phyloP scores from a whole-genome alignment of 768 basidiomycete genomes.

The Leccinum olivaceopallidum region DNA sequence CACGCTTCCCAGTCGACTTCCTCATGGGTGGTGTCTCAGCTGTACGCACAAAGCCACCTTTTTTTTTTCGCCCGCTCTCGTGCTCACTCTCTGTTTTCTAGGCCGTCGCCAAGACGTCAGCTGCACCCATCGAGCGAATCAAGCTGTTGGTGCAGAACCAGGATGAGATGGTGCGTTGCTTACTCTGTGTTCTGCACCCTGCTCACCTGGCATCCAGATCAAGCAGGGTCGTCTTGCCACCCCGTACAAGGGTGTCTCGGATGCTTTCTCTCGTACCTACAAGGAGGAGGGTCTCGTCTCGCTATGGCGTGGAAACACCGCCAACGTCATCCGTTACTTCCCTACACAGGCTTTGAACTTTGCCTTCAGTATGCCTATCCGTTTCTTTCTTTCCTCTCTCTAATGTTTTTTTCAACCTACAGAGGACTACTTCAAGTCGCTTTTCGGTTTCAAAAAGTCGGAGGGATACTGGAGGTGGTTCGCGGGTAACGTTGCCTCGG shows the following conservation, averaged over 20 bases:
- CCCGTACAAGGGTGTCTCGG: slow-evolving; percentile 95
- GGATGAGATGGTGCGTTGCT: slow-evolving; percentile 92
- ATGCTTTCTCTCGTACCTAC: slow-evolving; percentile 93
- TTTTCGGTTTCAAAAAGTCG: slow-evolving; percentile 97
- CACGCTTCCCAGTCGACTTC: slow-evolving; percentile 69
- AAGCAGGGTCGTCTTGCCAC: slow-evolving; percentile 97
- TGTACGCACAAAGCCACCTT: slow-evolving; percentile 44
- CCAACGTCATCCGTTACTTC: slow-evolving; percentile 99
- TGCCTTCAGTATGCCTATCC: slow-evolving; percentile 84
- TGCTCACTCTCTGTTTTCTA: slow-evolving; percentile 36
- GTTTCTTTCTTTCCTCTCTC: not conserved
- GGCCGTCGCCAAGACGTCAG: slow-evolving; percentile 99
- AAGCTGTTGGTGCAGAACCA: slow-evolving; percentile 99
- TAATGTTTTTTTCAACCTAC: slow-evolving; percentile 11
- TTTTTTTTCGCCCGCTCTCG: not conserved
- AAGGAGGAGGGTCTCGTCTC: slow-evolving; percentile 93
- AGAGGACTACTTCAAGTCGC: slow-evolving; percentile 98
- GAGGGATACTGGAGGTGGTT: slow-evolving; percentile 99
- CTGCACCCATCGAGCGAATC: slow-evolving; percentile 99
- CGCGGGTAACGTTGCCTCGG: slow-evolving; percentile 95
- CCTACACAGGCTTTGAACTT: slow-evolving; percentile 99
- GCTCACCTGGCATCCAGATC: slow-evolving; percentile 56
- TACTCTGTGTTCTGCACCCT: not conserved
- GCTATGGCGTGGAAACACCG: slow-evolving; percentile 99
- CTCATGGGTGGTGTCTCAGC: slow-evolving; percentile 96